Evolutionary conservation across 1,139 yeast genomes (phyloP).

Genomic region (Chernovozyma sophiae-reginae): DNA sequence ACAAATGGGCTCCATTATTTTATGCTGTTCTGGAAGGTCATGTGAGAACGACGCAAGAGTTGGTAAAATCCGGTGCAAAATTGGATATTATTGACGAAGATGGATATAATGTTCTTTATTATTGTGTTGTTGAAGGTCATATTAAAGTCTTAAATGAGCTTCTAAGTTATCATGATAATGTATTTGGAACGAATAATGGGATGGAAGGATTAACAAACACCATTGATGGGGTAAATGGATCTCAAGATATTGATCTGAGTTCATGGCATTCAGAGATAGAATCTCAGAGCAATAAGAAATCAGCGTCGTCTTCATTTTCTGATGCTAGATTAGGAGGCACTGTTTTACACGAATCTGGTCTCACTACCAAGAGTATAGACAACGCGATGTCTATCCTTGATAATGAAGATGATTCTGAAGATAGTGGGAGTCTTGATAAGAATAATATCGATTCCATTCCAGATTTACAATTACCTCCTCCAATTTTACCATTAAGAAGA

Average conservation of each 20-base stretch:
- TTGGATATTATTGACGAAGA: conserved; percentile 76
- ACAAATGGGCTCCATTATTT: conserved; percentile 91
- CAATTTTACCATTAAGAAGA: conserved; percentile 85
- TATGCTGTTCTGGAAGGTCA: conserved; percentile 90
- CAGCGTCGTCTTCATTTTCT: not conserved
- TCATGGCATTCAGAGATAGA: too few species aligned
- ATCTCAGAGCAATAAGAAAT: not conserved
- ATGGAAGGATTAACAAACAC: not conserved
- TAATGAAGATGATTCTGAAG: conserved; percentile 39
- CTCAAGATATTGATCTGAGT: too few species aligned
- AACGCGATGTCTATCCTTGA: conserved; percentile 25
- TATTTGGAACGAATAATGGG: conserved; percentile 19
- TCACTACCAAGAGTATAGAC: conserved; percentile 3
- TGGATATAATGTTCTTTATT: conserved; percentile 76
- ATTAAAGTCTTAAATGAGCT: conserved; percentile 71
- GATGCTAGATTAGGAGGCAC: not conserved
- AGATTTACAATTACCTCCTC: conserved; percentile 89
- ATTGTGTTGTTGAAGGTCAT: conserved; percentile 94
- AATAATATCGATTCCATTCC: conserved; percentile 69
- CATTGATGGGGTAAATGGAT: not conserved
- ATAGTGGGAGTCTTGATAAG: conserved; percentile 28
- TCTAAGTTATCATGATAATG: conserved; percentile 24
- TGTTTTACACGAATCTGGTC: not conserved
- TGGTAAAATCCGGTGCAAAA: conserved; percentile 71
- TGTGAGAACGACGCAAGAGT: conserved; percentile 60